These are phyloP conservation scores for Tuctoria greenei DNA, from an alignment of 176 grass and related monocot genomes.

Conservation along the genomic window DNA sequence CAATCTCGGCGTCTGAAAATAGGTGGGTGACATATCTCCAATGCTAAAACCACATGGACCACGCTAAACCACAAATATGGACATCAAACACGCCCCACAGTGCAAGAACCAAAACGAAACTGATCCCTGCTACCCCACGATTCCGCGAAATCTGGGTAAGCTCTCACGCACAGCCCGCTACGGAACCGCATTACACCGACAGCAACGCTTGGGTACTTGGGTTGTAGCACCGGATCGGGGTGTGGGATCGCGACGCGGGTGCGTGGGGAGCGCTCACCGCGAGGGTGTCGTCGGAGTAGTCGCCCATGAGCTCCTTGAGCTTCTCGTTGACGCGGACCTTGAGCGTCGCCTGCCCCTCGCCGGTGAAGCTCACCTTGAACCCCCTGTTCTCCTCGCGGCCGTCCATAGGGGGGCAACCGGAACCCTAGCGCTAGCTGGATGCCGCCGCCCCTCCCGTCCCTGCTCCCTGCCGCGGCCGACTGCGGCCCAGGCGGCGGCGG, in stretches of 20 bases:
- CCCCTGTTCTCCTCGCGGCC: constrained; percentile 49
- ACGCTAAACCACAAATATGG: constrained; percentile 1
- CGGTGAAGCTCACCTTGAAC: constrained; percentile 69
- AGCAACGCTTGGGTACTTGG: constrained; percentile 33
- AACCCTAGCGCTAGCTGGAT: constrained; percentile 44
- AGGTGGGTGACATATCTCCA: background rate
- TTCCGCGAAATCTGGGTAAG: background rate
- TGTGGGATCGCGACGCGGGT: background rate
- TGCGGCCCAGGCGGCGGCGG: background rate
- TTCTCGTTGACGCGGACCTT: constrained; percentile 64
- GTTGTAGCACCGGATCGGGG: constrained; percentile 45
- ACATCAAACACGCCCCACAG: background rate
- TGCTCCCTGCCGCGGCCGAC: background rate
- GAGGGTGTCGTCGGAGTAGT: constrained; percentile 86
- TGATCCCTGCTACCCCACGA: background rate
- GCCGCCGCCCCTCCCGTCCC: constrained; percentile 25
- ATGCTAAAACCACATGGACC: background rate
- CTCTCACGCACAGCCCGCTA: background rate
- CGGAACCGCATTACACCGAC: background rate
- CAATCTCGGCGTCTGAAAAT: background rate
- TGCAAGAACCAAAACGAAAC: background rate
- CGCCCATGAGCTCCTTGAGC: constrained; percentile 83
- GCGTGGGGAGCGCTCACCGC: constrained; percentile 43
- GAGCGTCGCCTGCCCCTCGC: constrained; percentile 58
- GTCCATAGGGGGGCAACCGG: constrained; percentile 36